Base-by-base conservation (phyloP, 192 early-diverging fungal species). In the Coemansia guatemalensis region DNA sequence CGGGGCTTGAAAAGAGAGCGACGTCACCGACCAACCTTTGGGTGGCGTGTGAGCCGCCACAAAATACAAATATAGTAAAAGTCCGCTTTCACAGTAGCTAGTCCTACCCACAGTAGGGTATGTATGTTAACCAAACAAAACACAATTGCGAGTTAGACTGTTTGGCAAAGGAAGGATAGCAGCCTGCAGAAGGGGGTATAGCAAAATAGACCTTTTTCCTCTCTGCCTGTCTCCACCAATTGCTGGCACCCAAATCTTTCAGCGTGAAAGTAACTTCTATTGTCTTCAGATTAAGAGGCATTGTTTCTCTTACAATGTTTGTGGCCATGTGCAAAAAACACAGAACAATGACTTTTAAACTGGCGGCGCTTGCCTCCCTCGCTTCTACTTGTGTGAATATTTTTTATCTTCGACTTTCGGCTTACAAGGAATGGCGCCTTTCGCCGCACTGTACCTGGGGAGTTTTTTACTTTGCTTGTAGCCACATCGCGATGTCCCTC, bases 11-110 rank as follows among this genome's bases (percentile, higher is more conserved):
- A 17, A 44, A 44, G 3, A 44, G 39, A 44, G 39, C 52, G 11
- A 53, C 52, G 21, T 53, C 52, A 24, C 12, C 52, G 25, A 27
- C 3, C 14, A 53, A 11, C 8, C 21, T 8, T 26, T 27, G 51
- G n/a, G 62, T 64, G 62, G 62, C 62, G 62, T 64, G 62, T 44
- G 62, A 64, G 53, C 52, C 33, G 53, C 62, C 62, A 64, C 62
- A 5, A 41, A 62, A 53, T 39, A n/a, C 47, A 32, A 52, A 53
- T 53, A 53, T 25, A 53, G 23, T 17, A 53, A 25, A 26, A 22
- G 22, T 26, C 50, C 23, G 23, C 50, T 52, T 52, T 4, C 25
- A 53, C 52, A 53, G 52, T 53, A 53, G 52, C n/a, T 29, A 4
- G 2, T 29, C 6, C 17, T 29, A 29, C 52, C 52, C 52, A 53